These are phyloP conservation scores for Trametes cingulata DNA, from an alignment of 768 basidiomycete species.

Conservation along the genomic window DNA sequence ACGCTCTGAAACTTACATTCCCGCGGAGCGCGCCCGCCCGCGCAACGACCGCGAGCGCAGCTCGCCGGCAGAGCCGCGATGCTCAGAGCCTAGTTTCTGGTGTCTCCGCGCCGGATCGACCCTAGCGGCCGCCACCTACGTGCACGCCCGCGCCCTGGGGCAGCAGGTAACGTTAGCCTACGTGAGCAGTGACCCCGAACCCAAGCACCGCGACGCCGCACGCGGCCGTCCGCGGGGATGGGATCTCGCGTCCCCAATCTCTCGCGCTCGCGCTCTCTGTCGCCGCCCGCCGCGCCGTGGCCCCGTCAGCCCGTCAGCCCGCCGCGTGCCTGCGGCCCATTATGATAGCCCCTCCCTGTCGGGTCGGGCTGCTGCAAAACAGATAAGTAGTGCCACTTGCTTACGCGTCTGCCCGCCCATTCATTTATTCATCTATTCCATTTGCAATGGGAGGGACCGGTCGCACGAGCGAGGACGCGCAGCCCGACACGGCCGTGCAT, in stretches of 20 bases:
- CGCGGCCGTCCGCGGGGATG: constrained; percentile 5
- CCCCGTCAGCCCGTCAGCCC: too few relatives aligned
- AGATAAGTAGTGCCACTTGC: not conserved
- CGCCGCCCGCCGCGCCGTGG: not conserved
- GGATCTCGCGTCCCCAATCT: constrained; percentile 14
- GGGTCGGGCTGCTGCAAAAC: too few relatives aligned
- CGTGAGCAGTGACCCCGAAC: not conserved
- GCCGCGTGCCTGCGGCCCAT: too few relatives aligned
- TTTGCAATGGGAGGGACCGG: too few relatives aligned
- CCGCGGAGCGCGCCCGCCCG: constrained; percentile 1
- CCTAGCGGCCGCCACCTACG: constrained; percentile 8
- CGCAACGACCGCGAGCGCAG: constrained; percentile 3
- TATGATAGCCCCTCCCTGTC: too few relatives aligned
- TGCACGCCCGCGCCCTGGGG: not conserved
- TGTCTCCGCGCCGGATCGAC: not conserved
- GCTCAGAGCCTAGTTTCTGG: not conserved
- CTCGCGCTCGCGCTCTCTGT: not conserved
- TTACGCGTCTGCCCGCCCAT: not conserved
- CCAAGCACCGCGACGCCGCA: not conserved
- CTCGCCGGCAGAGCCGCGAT: not conserved
- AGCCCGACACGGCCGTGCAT: not conserved
- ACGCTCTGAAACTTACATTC: not conserved
- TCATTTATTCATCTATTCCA: not conserved
- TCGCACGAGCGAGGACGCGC: not conserved
- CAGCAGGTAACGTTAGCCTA: constrained; percentile 8